These are phyloP conservation scores for Penicillium sp. DNA, from an alignment of 2,329 filamentous ascomycete species.

Conservation along the genomic window DNA sequence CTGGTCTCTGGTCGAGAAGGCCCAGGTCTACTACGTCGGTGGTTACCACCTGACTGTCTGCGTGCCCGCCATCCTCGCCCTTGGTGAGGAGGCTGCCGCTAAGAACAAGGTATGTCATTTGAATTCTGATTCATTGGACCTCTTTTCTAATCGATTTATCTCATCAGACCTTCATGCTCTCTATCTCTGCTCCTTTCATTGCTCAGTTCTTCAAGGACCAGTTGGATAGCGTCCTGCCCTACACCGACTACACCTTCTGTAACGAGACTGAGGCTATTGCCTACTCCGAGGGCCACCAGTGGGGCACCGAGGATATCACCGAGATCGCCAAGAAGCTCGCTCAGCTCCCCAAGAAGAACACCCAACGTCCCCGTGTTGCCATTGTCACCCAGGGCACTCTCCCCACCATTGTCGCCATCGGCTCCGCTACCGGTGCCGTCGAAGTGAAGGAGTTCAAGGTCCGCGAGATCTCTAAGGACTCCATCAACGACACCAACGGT, in stretches of 20 bases:
- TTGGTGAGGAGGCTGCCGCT: slow-evolving; percentile 82
- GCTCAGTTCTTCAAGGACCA: slow-evolving; percentile 96
- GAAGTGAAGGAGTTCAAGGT: slow-evolving; percentile 76
- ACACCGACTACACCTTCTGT: slow-evolving; percentile 94
- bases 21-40: slow-evolving; percentile 86
- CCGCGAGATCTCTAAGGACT: slow-evolving; percentile 68
- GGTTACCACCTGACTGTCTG: slow-evolving; percentile 98
- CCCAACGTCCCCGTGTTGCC: slow-evolving; percentile 74
- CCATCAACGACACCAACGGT: slow-evolving; percentile 95
- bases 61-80: slow-evolving; percentile 81
- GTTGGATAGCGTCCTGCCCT: slow-evolving; percentile 78
- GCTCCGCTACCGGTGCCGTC: slow-evolving; percentile 63
- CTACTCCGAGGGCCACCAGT: slow-evolving; percentile 78
- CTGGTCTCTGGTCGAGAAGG: slow-evolving; percentile 87
- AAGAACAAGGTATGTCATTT: slow-evolving; percentile 69
- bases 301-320: slow-evolving; percentile 72
- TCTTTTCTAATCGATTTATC: slow-evolving; percentile 2
- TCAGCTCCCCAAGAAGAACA: slow-evolving; percentile 88
- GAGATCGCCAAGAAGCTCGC: slow-evolving; percentile 84
- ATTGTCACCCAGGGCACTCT: slow-evolving; percentile 95
- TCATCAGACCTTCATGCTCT: slow-evolving; percentile 70
- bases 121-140: neutral
- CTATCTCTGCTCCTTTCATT: slow-evolving; percentile 94
- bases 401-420: slow-evolving; percentile 76
- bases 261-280: slow-evolving; percentile 93